Percentiles rank a stretch among this genome's conserved stretches.
Conservation (phyloP, 768 basidiomycete genomes). For the Tylopilus felleus region DNA sequence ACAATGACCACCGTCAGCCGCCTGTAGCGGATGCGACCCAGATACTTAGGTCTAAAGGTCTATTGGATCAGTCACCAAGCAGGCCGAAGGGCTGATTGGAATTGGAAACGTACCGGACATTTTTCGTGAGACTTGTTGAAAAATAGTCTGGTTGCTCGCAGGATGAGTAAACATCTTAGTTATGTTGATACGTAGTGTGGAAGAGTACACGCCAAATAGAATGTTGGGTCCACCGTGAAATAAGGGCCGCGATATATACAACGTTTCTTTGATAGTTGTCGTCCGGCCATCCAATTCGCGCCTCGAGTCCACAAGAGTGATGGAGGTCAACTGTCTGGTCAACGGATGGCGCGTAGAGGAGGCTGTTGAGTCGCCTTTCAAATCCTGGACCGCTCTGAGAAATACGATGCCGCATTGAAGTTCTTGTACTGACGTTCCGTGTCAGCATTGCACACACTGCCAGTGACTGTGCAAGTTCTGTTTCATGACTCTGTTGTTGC, state of each 20-base stretch:
- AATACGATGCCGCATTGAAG: too few species aligned
- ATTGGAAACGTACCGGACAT: constrained; percentile 3
- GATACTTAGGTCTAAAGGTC: constrained; percentile 1
- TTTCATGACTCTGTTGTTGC: too few species aligned
- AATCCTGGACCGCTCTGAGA: too few species aligned
- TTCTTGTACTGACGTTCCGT: too few species aligned
- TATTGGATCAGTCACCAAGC: background rate
- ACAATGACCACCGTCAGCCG: constrained; percentile 15
- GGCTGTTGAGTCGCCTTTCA: too few species aligned
- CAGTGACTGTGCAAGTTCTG: too few species aligned
- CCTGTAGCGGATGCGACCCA: background rate
- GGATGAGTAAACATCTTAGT: background rate
- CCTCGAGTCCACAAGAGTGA: too few species aligned
- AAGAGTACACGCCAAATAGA: background rate
- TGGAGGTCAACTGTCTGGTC: too few species aligned
- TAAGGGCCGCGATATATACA: background rate
- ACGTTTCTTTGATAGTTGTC: background rate
- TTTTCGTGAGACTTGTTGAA: background rate
- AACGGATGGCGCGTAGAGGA: too few species aligned
- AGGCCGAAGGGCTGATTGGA: background rate
- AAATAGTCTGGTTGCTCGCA: background rate
- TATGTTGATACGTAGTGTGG: background rate
- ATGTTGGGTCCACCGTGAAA: too few species aligned
- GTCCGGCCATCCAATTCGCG: background rate
- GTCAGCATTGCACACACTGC: too few species aligned